Conservation (phyloP, 2,329 filamentous ascomycete genomes). For the Aphanocladium album region DNA sequence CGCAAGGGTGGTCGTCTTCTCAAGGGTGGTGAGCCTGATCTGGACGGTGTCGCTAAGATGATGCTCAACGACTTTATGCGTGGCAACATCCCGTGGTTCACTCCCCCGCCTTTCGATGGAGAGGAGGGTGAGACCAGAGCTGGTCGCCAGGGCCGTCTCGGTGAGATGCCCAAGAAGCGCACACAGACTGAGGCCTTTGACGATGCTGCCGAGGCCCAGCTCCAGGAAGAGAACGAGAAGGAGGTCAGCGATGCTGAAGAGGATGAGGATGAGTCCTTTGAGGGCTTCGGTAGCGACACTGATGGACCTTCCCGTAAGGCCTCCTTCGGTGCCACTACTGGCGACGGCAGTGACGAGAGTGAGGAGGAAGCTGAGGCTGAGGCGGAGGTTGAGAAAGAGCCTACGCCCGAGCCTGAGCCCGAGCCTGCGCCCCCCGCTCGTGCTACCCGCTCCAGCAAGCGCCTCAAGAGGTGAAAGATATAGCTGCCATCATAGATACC, state of each 20-base stretch:
- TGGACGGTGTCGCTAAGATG: conserved; percentile 95
- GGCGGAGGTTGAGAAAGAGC: conserved; percentile 20
- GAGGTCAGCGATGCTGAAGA: conserved; percentile 34
- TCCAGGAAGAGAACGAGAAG: conserved; percentile 41
- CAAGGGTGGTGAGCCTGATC: conserved; percentile 88
- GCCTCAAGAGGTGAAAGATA: conserved; percentile 13
- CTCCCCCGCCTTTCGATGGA: conserved; percentile 63
- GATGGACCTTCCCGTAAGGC: conserved; percentile 26
- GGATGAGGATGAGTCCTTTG: conserved; percentile 33
- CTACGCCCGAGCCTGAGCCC: not conserved
- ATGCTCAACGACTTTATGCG: conserved; percentile 93
- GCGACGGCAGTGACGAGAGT: conserved; percentile 33
- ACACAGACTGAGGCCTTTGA: conserved; percentile 36
- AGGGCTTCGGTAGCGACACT: conserved; percentile 32
- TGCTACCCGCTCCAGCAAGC: conserved; percentile 16
- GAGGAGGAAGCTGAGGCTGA: conserved; percentile 36
- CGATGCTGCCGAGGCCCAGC: conserved; percentile 27
- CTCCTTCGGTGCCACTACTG: conserved; percentile 26
- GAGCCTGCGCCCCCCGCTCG: conserved; percentile 4
- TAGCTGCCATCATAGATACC: not conserved
- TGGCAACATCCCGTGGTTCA: conserved; percentile 96
- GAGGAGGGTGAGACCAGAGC: conserved; percentile 50
- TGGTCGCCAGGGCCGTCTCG: conserved; percentile 71
- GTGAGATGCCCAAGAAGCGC: conserved; percentile 83
- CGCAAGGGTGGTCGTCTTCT: conserved; percentile 81